Percentiles rank a stretch among this genome's conserved stretches.
Evolutionary conservation across 1,284 basidiomycete species (phyloP).

Genomic region (Violaceomyces palustris): DNA sequence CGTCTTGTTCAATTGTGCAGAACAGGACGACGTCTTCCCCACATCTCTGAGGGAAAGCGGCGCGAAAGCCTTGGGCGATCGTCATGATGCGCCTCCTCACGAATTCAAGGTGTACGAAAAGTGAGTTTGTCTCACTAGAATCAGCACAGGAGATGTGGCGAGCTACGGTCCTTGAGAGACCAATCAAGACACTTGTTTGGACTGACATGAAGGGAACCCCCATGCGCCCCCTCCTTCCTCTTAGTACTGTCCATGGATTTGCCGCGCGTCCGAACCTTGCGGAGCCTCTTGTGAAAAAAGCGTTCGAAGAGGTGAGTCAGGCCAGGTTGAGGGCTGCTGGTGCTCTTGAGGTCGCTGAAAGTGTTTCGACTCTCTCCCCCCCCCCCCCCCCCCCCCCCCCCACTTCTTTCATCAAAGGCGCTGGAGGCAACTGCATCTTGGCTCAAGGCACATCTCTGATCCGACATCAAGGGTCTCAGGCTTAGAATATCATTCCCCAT

Average conservation of each 20-base stretch:
- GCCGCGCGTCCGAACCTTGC: constrained; percentile 59
- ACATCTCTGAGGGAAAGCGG: constrained; percentile 54
- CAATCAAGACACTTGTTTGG: too few species aligned
- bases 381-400: too few species aligned
- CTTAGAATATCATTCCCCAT: too few species aligned
- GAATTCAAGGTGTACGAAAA: constrained; percentile 61
- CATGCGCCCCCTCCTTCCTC: not conserved
- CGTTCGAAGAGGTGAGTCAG: constrained; percentile 58
- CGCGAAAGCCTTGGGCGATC: constrained; percentile 56
- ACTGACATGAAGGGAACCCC: not conserved
- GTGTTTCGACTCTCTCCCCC: too few species aligned
- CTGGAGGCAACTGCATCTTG: too few species aligned
- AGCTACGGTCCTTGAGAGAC: too few species aligned
- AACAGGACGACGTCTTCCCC: constrained; percentile 60
- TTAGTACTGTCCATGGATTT: constrained; percentile 62
- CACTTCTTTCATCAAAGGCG: constrained; percentile 4
- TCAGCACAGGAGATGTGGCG: too few species aligned
- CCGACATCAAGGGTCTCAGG: too few species aligned
- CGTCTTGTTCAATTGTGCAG: constrained; percentile 60
- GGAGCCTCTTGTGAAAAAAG: constrained; percentile 58
- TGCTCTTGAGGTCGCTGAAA: too few species aligned
- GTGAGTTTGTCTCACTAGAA: constrained; percentile 45
- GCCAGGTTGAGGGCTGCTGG: too few species aligned
- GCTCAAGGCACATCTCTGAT: constrained; percentile 17
- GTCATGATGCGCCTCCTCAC: constrained; percentile 56